A percentile compares a stretch with the other conserved stretches of the same genome.
Evolutionary conservation across 2,329 filamentous ascomycete species (phyloP).

Genomic region (Xylaria sp.): DNA sequence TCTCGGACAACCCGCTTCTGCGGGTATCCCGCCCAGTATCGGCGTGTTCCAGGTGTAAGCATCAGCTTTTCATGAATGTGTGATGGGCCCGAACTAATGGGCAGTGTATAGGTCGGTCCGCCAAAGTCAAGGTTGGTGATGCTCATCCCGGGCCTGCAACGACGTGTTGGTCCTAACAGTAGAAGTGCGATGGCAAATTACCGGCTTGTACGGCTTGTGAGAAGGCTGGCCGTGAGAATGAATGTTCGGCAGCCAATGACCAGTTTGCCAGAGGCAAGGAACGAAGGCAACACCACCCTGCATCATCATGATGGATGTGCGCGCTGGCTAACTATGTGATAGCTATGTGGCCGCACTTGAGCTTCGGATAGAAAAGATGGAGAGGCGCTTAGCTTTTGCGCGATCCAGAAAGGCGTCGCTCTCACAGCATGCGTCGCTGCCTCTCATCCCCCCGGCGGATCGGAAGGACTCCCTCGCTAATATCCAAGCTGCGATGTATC

Average conservation of each 20-base stretch:
- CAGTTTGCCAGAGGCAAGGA: constrained; percentile 96
- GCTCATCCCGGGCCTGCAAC: neutral
- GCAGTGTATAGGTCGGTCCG: constrained; percentile 66
- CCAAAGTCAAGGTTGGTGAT: constrained; percentile 80
- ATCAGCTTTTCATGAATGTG: neutral
- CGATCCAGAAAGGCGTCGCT: constrained; percentile 74
- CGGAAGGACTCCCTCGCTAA: constrained; percentile 68
- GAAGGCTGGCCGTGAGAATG: constrained; percentile 81
- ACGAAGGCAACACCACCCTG: constrained; percentile 65
- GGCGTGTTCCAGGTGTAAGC: constrained; percentile 76
- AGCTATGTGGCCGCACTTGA: constrained; percentile 96
- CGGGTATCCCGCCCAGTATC: constrained; percentile 80
- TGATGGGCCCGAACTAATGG: constrained; percentile 25
- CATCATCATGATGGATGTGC: neutral
- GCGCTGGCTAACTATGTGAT: constrained; percentile 5
- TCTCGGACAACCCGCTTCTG: constrained; percentile 61
- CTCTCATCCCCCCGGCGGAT: constrained; percentile 52
- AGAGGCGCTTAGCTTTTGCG: constrained; percentile 75
- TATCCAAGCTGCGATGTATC: constrained; percentile 67
- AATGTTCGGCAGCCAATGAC: constrained; percentile 93
- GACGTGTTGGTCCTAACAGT: constrained; percentile 17
- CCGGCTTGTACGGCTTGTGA: constrained; percentile 96
- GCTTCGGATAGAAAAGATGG: constrained; percentile 84
- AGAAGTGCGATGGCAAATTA: constrained; percentile 88
- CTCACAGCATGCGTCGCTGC: constrained; percentile 63